A percentile compares a stretch with the other conserved stretches of the same genome.
Conservation (phyloP, 2,329 filamentous ascomycete genomes). For the Aulographum hederae region DNA sequence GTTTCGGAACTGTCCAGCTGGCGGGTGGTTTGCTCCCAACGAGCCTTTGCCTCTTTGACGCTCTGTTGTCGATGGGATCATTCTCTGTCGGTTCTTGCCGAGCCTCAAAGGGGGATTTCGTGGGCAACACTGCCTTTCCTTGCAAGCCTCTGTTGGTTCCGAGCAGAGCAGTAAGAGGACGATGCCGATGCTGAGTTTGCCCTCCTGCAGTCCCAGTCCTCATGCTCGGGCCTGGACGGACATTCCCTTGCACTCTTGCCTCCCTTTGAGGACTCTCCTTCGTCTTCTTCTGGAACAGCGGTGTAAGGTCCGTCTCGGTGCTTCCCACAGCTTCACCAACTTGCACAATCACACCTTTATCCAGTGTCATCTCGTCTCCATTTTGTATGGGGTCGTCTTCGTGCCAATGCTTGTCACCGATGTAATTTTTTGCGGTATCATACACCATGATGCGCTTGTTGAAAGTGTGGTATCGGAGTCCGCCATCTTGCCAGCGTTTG, state of each 20-base stretch:
- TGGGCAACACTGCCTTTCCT: constrained; percentile 39
- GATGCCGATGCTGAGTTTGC: constrained; percentile 30
- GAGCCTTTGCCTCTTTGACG: constrained; percentile 9
- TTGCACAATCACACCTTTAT: constrained; percentile 62
- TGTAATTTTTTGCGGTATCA: constrained; percentile 59
- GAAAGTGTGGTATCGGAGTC: constrained; percentile 74
- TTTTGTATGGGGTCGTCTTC: constrained; percentile 50
- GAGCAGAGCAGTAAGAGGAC: constrained; percentile 44
- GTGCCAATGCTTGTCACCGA: constrained; percentile 74
- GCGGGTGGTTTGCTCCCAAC: not conserved
- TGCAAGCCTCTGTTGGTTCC: constrained; percentile 45
- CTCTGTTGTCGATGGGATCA: constrained; percentile 7
- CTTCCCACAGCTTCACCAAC: constrained; percentile 58
- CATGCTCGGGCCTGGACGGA: constrained; percentile 12
- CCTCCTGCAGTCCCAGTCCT: constrained; percentile 18
- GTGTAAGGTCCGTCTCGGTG: constrained; percentile 60
- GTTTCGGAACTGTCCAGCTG: not conserved
- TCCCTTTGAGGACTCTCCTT: constrained; percentile 15
- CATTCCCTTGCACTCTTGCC: constrained; percentile 2
- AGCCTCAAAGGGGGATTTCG: constrained; percentile 48
- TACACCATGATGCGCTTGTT: constrained; percentile 86
- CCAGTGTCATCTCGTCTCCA: constrained; percentile 66
- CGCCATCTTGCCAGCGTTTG: constrained; percentile 88
- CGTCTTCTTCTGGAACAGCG: constrained; percentile 51
- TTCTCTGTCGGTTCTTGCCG: constrained; percentile 20